Conservation (phyloP, 352 stramenopile species). For the Thalassiosira allenii region DNA sequence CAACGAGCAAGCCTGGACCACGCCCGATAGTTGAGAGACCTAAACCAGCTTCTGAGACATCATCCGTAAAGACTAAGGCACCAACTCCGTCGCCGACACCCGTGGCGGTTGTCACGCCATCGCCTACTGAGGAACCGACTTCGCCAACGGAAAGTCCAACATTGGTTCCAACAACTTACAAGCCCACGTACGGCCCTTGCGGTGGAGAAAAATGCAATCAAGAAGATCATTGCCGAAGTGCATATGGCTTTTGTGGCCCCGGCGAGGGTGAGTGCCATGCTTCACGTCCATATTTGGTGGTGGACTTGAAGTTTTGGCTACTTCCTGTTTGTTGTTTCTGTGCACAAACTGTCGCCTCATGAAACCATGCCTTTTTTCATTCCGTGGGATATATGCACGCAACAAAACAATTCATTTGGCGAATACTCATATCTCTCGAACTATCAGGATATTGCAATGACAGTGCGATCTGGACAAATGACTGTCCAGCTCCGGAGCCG, state of each 20-base stretch:
- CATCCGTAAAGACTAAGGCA: background rate
- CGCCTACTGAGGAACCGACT: too few relatives aligned
- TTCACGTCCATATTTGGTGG: too few relatives aligned
- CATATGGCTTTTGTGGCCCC: constrained; percentile 60
- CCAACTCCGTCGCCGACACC: constrained; percentile 14
- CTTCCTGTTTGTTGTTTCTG: too few relatives aligned
- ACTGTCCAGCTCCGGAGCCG: constrained; percentile 39
- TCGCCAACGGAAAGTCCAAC: constrained; percentile 19
- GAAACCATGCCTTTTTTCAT: too few relatives aligned
- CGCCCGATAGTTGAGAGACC: constrained; percentile 24
- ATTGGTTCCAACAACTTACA: constrained; percentile 28
- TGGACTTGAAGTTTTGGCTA: too few relatives aligned
- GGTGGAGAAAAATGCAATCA: constrained; percentile 36
- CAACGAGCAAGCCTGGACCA: background rate
- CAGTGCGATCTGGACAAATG: constrained; percentile 46
- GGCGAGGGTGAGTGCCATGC: too few relatives aligned
- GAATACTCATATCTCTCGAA: too few relatives aligned
- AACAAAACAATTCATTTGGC: too few relatives aligned
- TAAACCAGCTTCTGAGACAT: constrained; percentile 14
- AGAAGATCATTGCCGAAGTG: constrained; percentile 48
- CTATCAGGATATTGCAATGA: constrained; percentile 50
- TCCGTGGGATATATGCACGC: too few relatives aligned
- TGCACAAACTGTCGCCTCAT: too few relatives aligned
- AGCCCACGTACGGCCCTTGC: constrained; percentile 44
- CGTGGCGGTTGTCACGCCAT: too few relatives aligned